Base-by-base conservation (phyloP, 768 basidiomycete species). In the Pulveroboletus sp. region DNA sequence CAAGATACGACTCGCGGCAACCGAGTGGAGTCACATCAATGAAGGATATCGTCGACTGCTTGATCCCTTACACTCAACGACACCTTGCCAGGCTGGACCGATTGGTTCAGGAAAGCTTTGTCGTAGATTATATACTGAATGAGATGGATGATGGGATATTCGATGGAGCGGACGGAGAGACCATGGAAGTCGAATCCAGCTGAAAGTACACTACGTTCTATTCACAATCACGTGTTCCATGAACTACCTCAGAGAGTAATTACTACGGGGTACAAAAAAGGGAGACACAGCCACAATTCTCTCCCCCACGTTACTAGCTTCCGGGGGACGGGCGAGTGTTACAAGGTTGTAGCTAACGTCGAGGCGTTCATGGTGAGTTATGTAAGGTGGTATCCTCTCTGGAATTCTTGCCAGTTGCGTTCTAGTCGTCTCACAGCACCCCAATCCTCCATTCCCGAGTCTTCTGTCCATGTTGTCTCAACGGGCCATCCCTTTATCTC, bases 1-100 rank as follows among this genome's bases (percentile, higher is more conserved):
- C 53, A 12, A 31, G 14, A 17, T 59, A 64, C 31, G 72, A 75
- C 35, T 74, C 74, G 49, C 53, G 23, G 38, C 56, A 49, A 8
- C 31, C 43, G 12, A 60, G 59, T 12, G 62, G 63, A 9, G 50
- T 56, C 48, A 51, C 50, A 45, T 61, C 64, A 39, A 61, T 89
- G 43, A 83, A 82, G 59, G 92, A 96, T 45, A 68, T 95, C 46
- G 69, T 97, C 11, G 90, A 93, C 39, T 86, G 83, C 5, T 71
- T 97, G 47, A 81, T 97, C 43, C 93, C 96, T 11, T 99, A 98
- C 64, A 94, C 94, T 9, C 92, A 95, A 64, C 79, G 96, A 44
- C 96, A 99, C 71, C 79, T 94, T 36, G 71, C 83, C 31, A 75
- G 94, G 57, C 79, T 93, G 66, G 91, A 94, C 50, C 80, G 83